Conservation (phyloP, 2,329 filamentous ascomycete species). For the Cladophialophora carrionii region DNA sequence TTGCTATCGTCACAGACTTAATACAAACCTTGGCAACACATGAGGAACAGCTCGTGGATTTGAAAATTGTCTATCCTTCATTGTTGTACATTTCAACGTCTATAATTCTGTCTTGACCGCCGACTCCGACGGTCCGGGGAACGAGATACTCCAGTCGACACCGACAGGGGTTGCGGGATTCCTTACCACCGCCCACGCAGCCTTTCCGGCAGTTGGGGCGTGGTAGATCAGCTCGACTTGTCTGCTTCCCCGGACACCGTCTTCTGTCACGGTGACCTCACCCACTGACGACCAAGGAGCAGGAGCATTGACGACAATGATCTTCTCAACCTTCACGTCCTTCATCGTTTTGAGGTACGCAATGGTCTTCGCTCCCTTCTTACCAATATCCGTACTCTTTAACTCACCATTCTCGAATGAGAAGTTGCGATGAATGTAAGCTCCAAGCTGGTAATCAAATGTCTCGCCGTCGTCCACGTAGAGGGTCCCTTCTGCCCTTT, state of each 20-base stretch:
- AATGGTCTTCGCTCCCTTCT: conserved; percentile 65
- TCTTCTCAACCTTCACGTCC: conserved; percentile 76
- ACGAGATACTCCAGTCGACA: conserved; percentile 66
- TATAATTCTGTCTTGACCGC: conserved; percentile 34
- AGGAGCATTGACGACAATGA: conserved; percentile 81
- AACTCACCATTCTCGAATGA: conserved; percentile 64
- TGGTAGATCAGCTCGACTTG: conserved; percentile 66
- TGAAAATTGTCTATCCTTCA: background rate
- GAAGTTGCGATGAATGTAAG: conserved; percentile 86
- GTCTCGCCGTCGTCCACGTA: conserved; percentile 94
- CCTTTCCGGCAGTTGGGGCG: conserved; percentile 57
- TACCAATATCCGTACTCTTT: conserved; percentile 69
- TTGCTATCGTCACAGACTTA: no score
- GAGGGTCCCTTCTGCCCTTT: conserved; percentile 73
- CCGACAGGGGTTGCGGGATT: conserved; percentile 65
- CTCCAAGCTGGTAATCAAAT: conserved; percentile 82
- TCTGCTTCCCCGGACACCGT: conserved; percentile 50
- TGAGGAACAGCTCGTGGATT: background rate
- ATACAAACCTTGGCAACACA: background rate
- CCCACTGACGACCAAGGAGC: conserved; percentile 68
- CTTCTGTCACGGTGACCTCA: conserved; percentile 56
- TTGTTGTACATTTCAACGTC: conserved; percentile 12
- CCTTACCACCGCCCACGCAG: conserved; percentile 66
- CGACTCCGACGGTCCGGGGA: conserved; percentile 42
- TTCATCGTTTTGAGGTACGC: conserved; percentile 79